Percentiles rank a stretch among this genome's conserved stretches.
These are phyloP conservation scores for Talaromyces sp. DNA, from an alignment of 2,329 filamentous ascomycete genomes.

Conservation along the genomic window DNA sequence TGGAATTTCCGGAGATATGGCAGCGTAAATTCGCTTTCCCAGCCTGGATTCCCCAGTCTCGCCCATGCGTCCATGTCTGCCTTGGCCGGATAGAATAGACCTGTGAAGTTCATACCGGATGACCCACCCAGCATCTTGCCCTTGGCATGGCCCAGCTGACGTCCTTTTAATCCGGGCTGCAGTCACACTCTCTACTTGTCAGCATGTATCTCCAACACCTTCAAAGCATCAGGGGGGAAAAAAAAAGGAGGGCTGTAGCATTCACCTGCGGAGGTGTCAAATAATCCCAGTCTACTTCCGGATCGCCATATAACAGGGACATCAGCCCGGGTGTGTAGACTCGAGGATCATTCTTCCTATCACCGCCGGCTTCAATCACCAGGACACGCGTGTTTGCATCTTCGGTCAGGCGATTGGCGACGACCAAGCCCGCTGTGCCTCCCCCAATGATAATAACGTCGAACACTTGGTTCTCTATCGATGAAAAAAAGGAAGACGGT, in stretches of 20 bases:
- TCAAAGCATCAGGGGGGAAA: no score
- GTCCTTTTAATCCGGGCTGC: slow-evolving; percentile 14
- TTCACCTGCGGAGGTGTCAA: slow-evolving; percentile 12
- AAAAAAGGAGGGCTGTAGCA: no score
- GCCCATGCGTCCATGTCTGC: slow-evolving; percentile 34
- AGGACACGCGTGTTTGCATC: slow-evolving; percentile 22
- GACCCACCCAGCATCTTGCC: slow-evolving; percentile 16
- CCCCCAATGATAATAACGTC: slow-evolving; percentile 45
- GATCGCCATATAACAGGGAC: slow-evolving; percentile 5
- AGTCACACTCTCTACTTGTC: neutral
- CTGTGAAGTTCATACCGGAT: slow-evolving; percentile 12
- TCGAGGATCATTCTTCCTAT: slow-evolving; percentile 13
- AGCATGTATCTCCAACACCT: no score
- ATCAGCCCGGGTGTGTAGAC: slow-evolving; percentile 10
- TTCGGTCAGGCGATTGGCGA: slow-evolving; percentile 38
- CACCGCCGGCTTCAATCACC: slow-evolving; percentile 12
- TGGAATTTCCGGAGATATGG: slow-evolving; percentile 8
- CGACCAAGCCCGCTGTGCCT: slow-evolving; percentile 47
- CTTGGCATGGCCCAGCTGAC: slow-evolving; percentile 10
- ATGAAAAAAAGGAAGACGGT: neutral
- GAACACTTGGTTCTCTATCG: slow-evolving; percentile 2
- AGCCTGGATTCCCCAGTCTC: slow-evolving; percentile 24
- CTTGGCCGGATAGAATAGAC: slow-evolving; percentile 18
- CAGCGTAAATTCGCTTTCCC: slow-evolving; percentile 9
- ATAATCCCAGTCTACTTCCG: slow-evolving; percentile 14